Conservation (phyloP, 2,329 filamentous ascomycete genomes). For the Dactylella cylindrospora region DNA sequence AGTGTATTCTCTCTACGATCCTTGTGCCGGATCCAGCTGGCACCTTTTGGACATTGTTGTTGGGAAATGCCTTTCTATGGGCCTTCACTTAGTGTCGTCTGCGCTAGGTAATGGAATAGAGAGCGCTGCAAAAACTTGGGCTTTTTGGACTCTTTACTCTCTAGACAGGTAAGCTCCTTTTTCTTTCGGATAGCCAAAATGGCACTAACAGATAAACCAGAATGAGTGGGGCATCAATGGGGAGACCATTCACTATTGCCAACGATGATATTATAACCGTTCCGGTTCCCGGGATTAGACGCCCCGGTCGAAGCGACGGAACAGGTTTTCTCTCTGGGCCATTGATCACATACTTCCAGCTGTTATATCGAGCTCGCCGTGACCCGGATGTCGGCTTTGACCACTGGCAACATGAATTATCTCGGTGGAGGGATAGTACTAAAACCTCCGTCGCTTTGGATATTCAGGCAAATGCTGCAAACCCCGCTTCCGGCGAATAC, state of each 20-base stretch:
- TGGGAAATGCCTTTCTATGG: slow-evolving; percentile 30
- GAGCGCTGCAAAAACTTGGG: slow-evolving; percentile 29
- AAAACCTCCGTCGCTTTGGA: slow-evolving; percentile 13
- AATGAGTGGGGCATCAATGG: slow-evolving; percentile 38
- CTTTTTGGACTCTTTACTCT: slow-evolving; percentile 40
- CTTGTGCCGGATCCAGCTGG: slow-evolving; percentile 38
- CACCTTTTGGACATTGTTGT: slow-evolving; percentile 33
- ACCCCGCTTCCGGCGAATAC: slow-evolving; percentile 5
- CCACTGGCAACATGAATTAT: slow-evolving; percentile 19
- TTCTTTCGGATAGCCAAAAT: background rate
- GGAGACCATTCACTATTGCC: slow-evolving; percentile 37
- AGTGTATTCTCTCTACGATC: slow-evolving; percentile 36
- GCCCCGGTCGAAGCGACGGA: slow-evolving; percentile 18
- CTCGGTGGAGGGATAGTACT: slow-evolving; percentile 19
- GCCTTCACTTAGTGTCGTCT: slow-evolving; percentile 30
- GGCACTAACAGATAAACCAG: slow-evolving; percentile 1
- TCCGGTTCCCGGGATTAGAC: slow-evolving; percentile 26
- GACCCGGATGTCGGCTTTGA: slow-evolving; percentile 22
- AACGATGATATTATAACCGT: slow-evolving; percentile 39
- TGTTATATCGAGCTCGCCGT: slow-evolving; percentile 28
- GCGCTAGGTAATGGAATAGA: slow-evolving; percentile 36
- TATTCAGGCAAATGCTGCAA: background rate
- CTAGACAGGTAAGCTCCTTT: slow-evolving; percentile 27
- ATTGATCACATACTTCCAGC: slow-evolving; percentile 27
- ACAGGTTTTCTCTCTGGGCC: slow-evolving; percentile 32